Evolutionary conservation across 495 filamentous ascomycete genomes (phyloP), one percentile per base, ranked within the genome.

Genomic region (Lophiotrema nucula): DNA sequence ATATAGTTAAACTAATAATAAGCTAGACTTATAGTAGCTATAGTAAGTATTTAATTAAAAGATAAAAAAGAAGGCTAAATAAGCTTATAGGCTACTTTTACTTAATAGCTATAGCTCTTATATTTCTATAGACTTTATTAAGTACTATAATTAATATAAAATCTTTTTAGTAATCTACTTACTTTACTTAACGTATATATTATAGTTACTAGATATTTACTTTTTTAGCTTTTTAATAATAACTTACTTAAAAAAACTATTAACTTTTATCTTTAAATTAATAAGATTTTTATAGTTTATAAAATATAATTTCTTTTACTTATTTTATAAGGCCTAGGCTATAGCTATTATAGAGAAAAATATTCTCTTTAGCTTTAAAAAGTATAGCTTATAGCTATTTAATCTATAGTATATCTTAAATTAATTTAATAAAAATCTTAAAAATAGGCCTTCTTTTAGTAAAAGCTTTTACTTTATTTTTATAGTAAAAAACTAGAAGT

Each of bases 61-160:
- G n/a, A 31, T 23, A 35, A 51, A 35, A 51, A 11, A 16, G 10
- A 51, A 51, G 26, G 47, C 24, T 11, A 10, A 24, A 51, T 12
- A 27, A n/a, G 8, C 5, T 6, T 51, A 51, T 24, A 15, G 28
- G n/a, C 27, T 51, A 31, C 21, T 51, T 4, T 35, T 51, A 28
- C 23, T 51, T 6, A 22, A 51, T 51, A 37, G 47, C 25, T 37
- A 51, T 37, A 37, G 47, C 4, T 51, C 27, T 6, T 22, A 51
- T 37, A 37, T 51, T 35, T 24, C 15, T 15, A 51, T 51, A 37
- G 27, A 51, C 6, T 51, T 51, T 51, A 51, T 51, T 37, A 51
- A 51, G 25, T 51, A 51, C 22, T 51, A 23, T 37, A 26, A 24
- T 26, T 22, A 25, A 10, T 23, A 53, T 43, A 43, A 19, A 16